Base-by-base conservation (phyloP, 1,139 yeast species). In the Arxiozyma heterogenica region DNA sequence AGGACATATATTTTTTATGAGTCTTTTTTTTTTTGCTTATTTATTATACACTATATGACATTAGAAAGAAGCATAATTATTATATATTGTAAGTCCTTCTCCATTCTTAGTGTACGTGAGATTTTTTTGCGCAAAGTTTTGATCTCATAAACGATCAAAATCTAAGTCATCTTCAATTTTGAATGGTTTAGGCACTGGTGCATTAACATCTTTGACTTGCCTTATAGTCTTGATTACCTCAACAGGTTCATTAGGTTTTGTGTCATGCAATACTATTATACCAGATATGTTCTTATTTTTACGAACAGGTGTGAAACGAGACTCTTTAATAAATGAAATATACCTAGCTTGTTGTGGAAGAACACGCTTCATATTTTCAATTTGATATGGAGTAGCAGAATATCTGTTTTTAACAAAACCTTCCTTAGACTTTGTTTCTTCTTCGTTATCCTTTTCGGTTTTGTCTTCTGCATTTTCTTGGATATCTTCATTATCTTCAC, bases 101-200 rank as follows among this genome's bases (percentile, higher is more conserved):
- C n/a, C n/a, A 15, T 6, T 15, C 12, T 34, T 15, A n/a, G 39
- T 12, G n/a, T 34, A 8, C n/a, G 12, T 3, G 12, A 5, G 5
- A 41, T 11, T n/a, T 23, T 23, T 20, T 41, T 41, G 20, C 18
- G 17, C 17, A 12, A 4, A 23, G 12, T 42, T 11, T 20, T 12
- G 20, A 30, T 18, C 21, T 30, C 21, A 57, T 50, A 59, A 45
- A 20, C 53, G 53, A 34, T 60, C 61, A 49, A 65, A 67, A 53
- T 67, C 68, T 30, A 68, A 52, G 21, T 65, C 66, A 41, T 67
- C 71, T 45, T 62, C 61, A 22, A 70, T 63, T 49, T 60, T 67
- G 61, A 93, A 93, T 53, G 97, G 94, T 61, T 85, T 84, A 41
- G 98, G 98, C 51, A 90, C 64, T 51, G 98, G 96, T 0, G 98